Evolutionary conservation across 2,329 filamentous ascomycete genomes (phyloP), one percentile per base, ranked within the genome.

Genomic region (Neophaeococcomyces mojaviensis): DNA sequence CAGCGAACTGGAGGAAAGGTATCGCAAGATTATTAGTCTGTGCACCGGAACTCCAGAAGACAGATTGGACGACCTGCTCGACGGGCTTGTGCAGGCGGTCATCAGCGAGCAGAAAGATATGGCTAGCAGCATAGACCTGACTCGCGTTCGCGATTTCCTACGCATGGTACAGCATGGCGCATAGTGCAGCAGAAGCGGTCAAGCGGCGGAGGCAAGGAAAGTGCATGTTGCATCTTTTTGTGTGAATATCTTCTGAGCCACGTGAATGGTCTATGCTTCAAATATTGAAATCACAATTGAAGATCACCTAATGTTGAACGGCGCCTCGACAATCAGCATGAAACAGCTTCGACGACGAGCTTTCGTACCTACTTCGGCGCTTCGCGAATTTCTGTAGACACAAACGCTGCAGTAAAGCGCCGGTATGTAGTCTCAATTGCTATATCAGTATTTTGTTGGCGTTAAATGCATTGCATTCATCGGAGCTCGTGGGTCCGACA

Each of bases 1-100:
- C 56, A 82, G 81, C 3, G 88, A 95, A 44, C 74, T 94, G 3
- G 90, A 95, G 59, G 74, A 84, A 54, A 88, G 92, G 65, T 96
- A 96, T 62, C 78, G 88, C 20, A 85, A 84, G 54, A 86, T 97
- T 24, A 88, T 98, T 19, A 81, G 84, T 44, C 70, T 96, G 10
- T 96, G 90, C 61, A 94, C 88, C 0, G 82, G 81, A 7, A 85
- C 89, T 28, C 76, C 79, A 1, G 88, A 94, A 51, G 74, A 76
- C 7, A 78, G 87, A 48, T 85, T 97, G 12, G 92, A 97, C 56
- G 78, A 79, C 47, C 78, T 88, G 42, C 73, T 96, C 0, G 86
- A 88, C 43, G 81, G 81, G 2, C 70, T 98, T 35, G 78, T 94
- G 38, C 81, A 86, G 51, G 92, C 92, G 2, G 84, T 97, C 2